Base-by-base conservation (phyloP, 2,329 filamentous ascomycete species). In the Aspergillus terreus region DNA sequence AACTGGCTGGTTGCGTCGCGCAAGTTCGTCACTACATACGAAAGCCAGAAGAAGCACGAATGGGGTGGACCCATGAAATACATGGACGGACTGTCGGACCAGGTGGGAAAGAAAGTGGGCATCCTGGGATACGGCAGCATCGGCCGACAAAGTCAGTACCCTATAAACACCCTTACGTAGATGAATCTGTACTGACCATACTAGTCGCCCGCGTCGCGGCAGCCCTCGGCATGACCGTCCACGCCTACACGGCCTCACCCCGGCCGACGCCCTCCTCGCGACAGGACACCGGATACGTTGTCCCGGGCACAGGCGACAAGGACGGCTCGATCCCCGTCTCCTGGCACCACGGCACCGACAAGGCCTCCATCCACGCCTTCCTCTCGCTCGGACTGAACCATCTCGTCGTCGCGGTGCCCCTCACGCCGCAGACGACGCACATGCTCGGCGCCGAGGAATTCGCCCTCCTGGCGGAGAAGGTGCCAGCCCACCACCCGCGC, bases 211-310 rank as follows among this genome's bases (percentile, higher is more conserved):
- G 76, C 23, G 77, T 89, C 3, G 81, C 81, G 10, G 76, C 76
- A 12, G 84, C 85, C 2, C 69, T 90, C 60, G 88, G 88, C 15
- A 85, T 89, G 79, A 77, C 83, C 25, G 81, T 92, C 0, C 77
- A 90, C 63, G 88, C 88, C 1, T 91, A 87, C 72, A 92, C 88
- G 0, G 83, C 87, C 0, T 82, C 82, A 23, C 81, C 86, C 1
- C 84, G 86, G n/a, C 67, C 75, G 7, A 90, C 87, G 0, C 79
- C 83, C 0, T 84, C 84, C 49, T 86, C 83, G 1, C 80, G 80
- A 42, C 74, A 70, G 25, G 87, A 92, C 68, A 65, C 71, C 12
- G 81, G 83, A 5, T 92, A 86, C 71, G 81, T 85, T 32, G 82
- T 89, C 0, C 82, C 84, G 0, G 83, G 84, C 0, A 88, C 87